A percentile compares a stretch with the other conserved stretches of the same genome.
Conservation (phyloP, 768 basidiomycete genomes). For the Tricholoma sp. region DNA sequence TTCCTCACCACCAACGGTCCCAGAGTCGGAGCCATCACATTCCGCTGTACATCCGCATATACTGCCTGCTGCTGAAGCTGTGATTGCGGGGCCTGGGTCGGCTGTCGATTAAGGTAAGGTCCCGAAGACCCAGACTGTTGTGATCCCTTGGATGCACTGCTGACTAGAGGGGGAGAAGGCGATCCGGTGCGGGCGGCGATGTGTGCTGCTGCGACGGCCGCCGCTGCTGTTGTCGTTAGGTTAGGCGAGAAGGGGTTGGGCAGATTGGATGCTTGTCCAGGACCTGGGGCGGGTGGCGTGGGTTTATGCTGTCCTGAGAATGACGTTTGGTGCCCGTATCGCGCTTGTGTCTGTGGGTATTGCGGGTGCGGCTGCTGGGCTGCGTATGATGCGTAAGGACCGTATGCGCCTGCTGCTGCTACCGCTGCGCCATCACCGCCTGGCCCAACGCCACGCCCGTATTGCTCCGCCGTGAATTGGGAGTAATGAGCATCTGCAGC, state of each 20-base stretch:
- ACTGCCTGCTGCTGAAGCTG: conserved; percentile 8
- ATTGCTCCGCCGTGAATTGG: conserved; percentile 14
- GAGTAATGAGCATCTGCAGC: not conserved
- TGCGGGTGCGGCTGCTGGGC: conserved; percentile 9
- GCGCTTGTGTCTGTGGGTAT: conserved; percentile 10
- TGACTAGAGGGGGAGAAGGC: not conserved
- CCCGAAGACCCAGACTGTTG: not conserved
- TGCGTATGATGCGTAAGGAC: conserved; percentile 9
- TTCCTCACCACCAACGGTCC: conserved; percentile 2
- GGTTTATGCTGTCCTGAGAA: conserved; percentile 2
- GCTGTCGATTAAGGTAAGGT: conserved; percentile 12
- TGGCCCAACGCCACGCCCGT: conserved; percentile 2
- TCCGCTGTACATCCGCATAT: conserved; percentile 17
- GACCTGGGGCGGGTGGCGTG: not conserved
- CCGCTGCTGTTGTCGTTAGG: conserved; percentile 4
- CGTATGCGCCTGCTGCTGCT: conserved; percentile 5
- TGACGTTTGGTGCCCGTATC: conserved; percentile 6
- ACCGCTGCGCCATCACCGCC: conserved; percentile 8
- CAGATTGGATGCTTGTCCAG: not conserved
- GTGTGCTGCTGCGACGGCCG: conserved; percentile 8
- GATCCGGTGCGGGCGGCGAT: conserved; percentile 1
- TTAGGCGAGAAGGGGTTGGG: conserved; percentile 7
- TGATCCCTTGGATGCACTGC: not conserved
- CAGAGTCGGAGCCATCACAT: conserved; percentile 12
- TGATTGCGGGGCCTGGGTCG: conserved; percentile 5